These are phyloP conservation scores for Ruellia speciosa DNA, from an alignment of 305 asterid species.

Conservation along the genomic window DNA sequence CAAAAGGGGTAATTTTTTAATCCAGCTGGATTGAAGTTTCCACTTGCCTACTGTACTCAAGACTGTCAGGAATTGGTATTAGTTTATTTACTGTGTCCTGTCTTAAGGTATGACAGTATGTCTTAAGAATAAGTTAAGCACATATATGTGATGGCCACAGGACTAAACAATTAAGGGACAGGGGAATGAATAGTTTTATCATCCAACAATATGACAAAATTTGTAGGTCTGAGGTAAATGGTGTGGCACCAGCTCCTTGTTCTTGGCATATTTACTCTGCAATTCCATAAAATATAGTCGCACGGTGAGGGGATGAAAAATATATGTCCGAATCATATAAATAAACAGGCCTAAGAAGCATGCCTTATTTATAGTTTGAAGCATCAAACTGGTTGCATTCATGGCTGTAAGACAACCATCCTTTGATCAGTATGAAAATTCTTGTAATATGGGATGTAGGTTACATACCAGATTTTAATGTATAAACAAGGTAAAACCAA, in stretches of 20 bases:
- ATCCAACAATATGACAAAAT: constrained; percentile 10
- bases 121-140: background rate
- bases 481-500: background rate
- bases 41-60: background rate
- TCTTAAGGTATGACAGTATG: constrained; percentile 1
- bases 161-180: constrained; percentile 4
- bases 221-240: background rate
- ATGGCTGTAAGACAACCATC: too few species aligned
- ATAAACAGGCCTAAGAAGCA: too few species aligned
- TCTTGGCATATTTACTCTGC: too few species aligned
- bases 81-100: constrained; percentile 16
- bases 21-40: constrained; percentile 9
- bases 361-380: too few species aligned
- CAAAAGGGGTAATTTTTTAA: constrained; percentile 8
- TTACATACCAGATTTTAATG: background rate
- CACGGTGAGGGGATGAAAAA: too few species aligned
- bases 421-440: too few species aligned
- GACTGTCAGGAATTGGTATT: constrained; percentile 2
- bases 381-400: too few species aligned
- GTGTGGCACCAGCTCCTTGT: too few species aligned
- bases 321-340: too few species aligned
- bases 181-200: constrained; percentile 14
- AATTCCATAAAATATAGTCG: too few species aligned
- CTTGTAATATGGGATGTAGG: background rate
- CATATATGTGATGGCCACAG: constrained; percentile 20